phyloP scores from a whole-genome alignment of 1,284 basidiomycete species.

The Gastroboletus turbinatus region DNA sequence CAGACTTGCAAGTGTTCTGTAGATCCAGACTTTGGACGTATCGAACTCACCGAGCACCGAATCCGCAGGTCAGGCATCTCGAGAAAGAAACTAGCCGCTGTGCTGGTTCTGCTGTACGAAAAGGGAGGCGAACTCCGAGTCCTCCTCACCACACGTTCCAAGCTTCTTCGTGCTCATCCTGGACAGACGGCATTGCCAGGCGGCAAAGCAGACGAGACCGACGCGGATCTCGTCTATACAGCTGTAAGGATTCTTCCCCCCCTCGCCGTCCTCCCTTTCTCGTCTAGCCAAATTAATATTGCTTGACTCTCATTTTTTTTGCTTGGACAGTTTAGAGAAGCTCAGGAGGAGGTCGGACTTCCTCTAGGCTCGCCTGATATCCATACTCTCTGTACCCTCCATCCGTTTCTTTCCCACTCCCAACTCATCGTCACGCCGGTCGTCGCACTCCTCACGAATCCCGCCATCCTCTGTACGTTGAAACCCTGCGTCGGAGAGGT shows the following conservation, averaged over 20 bases:
- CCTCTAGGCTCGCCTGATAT: constrained; percentile 58
- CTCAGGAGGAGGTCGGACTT: constrained; percentile 77
- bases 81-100: constrained; percentile 59
- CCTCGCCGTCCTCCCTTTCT: not conserved
- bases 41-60: not conserved
- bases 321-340: constrained; percentile 66
- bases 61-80: constrained; percentile 48
- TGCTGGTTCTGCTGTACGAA: constrained; percentile 78
- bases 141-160: constrained; percentile 81
- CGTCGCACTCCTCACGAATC: constrained; percentile 65
- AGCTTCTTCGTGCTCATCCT: constrained; percentile 71
- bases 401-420: constrained; percentile 70
- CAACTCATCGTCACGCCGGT: constrained; percentile 69
- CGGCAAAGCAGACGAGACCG: constrained; percentile 73
- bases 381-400: constrained; percentile 63
- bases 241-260: constrained; percentile 53
- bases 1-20: constrained; percentile 52
- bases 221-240: constrained; percentile 62
- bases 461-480: constrained; percentile 48
- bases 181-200: constrained; percentile 84
- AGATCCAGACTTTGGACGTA: not conserved
- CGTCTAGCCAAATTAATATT: not conserved
- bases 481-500: constrained; percentile 68
- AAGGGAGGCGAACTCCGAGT: constrained; percentile 65
- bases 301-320: not conserved